A percentile compares a stretch with the other conserved stretches of the same genome.
Evolutionary conservation across 23 red algal genomes (phyloP).

Genomic region (Agarophyton chilense): DNA sequence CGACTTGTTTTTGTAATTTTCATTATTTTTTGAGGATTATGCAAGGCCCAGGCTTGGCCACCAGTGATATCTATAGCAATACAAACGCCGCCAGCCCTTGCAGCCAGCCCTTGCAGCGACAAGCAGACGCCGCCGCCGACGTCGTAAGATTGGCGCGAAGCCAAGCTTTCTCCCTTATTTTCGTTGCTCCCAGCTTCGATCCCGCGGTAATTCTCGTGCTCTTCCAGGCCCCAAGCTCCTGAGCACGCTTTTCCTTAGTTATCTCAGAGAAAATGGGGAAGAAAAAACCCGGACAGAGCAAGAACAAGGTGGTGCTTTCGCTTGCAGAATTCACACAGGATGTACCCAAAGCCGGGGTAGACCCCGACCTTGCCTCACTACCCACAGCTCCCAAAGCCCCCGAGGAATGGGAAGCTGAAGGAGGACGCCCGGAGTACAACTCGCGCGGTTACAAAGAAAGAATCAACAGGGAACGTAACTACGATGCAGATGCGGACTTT

Average conservation of each 20-base stretch:
- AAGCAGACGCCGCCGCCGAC: background rate
- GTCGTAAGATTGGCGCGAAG: background rate
- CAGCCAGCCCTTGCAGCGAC: background rate
- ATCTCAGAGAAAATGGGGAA: conserved; percentile 16
- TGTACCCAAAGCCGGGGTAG: background rate
- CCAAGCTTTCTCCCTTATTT: background rate
- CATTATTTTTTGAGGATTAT: no score
- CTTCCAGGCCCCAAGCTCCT: background rate
- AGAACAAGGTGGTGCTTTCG: conserved; percentile 43
- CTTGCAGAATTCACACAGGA: conserved; percentile 68
- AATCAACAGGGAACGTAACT: conserved; percentile 7
- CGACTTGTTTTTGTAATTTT: no score
- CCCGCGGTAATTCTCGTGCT: background rate
- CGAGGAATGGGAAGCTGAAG: conserved; percentile 62
- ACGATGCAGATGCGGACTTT: conserved; percentile 54
- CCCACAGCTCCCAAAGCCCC: conserved; percentile 60
- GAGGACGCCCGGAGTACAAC: conserved; percentile 68
- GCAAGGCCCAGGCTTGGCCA: no score
- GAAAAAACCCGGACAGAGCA: conserved; percentile 27
- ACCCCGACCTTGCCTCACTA: conserved; percentile 20
- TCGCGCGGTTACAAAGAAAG: conserved; percentile 69
- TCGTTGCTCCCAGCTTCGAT: background rate
- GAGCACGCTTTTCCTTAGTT: background rate
- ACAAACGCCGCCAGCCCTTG: no score
- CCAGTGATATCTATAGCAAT: no score